Conservation (phyloP, 768 basidiomycete genomes). For the Amanita brunnescens region DNA sequence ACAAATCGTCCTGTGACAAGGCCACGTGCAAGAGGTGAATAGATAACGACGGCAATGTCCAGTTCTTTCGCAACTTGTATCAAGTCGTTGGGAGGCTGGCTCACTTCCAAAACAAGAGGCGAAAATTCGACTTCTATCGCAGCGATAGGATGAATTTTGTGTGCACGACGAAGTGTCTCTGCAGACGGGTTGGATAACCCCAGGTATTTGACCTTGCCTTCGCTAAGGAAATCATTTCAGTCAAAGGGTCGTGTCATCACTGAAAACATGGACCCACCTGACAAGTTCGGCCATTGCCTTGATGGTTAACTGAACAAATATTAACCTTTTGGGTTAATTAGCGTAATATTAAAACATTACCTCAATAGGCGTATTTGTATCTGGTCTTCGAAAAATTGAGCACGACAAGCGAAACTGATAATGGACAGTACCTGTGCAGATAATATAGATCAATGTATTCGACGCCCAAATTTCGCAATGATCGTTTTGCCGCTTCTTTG, state of each 20-base stretch:
- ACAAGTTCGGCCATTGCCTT: slow-evolving; percentile 27
- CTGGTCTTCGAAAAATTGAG: slow-evolving; percentile 6
- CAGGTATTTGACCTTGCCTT: slow-evolving; percentile 38
- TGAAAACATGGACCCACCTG: slow-evolving; percentile 20
- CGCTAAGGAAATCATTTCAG: slow-evolving; percentile 14
- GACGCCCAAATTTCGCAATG: slow-evolving; percentile 25
- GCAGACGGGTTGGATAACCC: slow-evolving; percentile 45
- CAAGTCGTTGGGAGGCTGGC: slow-evolving; percentile 28
- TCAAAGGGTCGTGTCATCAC: too few relatives aligned
- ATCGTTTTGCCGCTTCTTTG: slow-evolving; percentile 23
- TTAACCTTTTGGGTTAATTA: background rate
- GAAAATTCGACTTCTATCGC: slow-evolving; percentile 38
- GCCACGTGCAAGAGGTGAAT: slow-evolving; percentile 42
- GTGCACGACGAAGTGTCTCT: slow-evolving; percentile 36
- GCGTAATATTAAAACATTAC: background rate
- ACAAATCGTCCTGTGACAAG: slow-evolving; percentile 38
- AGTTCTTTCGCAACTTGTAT: slow-evolving; percentile 32
- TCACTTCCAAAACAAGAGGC: slow-evolving; percentile 34
- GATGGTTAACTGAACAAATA: slow-evolving; percentile 21
- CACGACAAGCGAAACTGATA: background rate
- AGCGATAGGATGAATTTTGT: slow-evolving; percentile 34
- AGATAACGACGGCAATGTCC: slow-evolving; percentile 37
- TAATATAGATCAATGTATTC: slow-evolving; percentile 32
- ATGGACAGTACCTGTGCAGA: slow-evolving; percentile 22
- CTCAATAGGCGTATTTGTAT: slow-evolving; percentile 22